These are phyloP conservation scores for Metarhizium guizhouense DNA, from an alignment of 2,329 filamentous ascomycete genomes.

Conservation along the genomic window DNA sequence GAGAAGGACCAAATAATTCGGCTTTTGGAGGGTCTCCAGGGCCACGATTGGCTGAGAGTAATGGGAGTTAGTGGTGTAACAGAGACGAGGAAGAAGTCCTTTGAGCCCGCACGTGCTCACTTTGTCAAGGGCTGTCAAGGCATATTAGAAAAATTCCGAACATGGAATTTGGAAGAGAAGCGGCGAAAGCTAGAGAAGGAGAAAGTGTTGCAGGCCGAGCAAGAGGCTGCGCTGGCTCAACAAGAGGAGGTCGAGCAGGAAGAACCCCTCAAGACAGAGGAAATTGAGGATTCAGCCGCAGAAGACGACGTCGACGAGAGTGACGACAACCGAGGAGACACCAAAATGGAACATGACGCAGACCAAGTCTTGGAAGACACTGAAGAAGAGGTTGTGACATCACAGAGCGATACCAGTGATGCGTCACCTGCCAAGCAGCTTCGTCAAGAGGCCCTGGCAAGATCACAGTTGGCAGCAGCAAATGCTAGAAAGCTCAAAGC, in stretches of 20 bases:
- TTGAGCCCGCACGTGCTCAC: slow-evolving; percentile 74
- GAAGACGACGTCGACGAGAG: slow-evolving; percentile 26
- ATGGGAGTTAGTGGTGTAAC: slow-evolving; percentile 85
- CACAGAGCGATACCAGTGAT: slow-evolving; percentile 49
- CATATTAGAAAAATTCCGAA: slow-evolving; percentile 78
- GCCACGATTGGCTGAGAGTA: slow-evolving; percentile 84
- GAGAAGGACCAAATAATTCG: slow-evolving; percentile 57
- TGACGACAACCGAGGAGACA: slow-evolving; percentile 6
- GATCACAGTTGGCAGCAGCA: slow-evolving; percentile 34
- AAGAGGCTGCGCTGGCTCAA: slow-evolving; percentile 17
- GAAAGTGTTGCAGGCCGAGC: slow-evolving; percentile 24
- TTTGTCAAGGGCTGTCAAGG: slow-evolving; percentile 77
- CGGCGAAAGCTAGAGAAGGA: slow-evolving; percentile 69
- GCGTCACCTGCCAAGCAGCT: slow-evolving; percentile 56
- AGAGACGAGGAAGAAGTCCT: slow-evolving; percentile 76
- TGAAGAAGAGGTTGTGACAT: slow-evolving; percentile 16
- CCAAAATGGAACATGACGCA: slow-evolving; percentile 8
- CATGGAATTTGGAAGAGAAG: slow-evolving; percentile 87
- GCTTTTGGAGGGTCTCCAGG: slow-evolving; percentile 71
- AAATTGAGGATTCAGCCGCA: slow-evolving; percentile 17
- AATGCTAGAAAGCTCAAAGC: slow-evolving; percentile 22
- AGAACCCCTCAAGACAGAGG: slow-evolving; percentile 12
- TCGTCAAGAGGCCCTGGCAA: slow-evolving; percentile 58
- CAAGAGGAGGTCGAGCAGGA: slow-evolving; percentile 27
- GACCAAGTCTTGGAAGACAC: slow-evolving; percentile 25